A percentile compares a stretch with the other conserved stretches of the same genome.
These are phyloP conservation scores for Athelia sp. DNA, from an alignment of 1,284 basidiomycete species.

Conservation along the genomic window DNA sequence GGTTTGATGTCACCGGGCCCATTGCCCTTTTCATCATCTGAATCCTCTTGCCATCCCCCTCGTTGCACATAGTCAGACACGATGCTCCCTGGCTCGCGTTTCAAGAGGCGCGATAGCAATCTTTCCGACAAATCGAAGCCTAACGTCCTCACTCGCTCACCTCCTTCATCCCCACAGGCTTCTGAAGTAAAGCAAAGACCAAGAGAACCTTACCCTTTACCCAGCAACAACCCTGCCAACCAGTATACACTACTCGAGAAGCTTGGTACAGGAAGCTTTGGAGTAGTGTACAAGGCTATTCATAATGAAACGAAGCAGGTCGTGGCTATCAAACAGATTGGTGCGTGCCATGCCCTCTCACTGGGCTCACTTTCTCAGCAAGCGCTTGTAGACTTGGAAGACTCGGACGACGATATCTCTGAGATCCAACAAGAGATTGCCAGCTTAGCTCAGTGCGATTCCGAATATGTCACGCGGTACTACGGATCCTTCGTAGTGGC, in stretches of 20 bases:
- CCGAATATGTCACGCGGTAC: slow-evolving; percentile 93
- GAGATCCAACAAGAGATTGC: slow-evolving; percentile 99
- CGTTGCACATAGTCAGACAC: neutral
- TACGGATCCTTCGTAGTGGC: slow-evolving; percentile 96
- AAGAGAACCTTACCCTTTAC: slow-evolving; percentile 63
- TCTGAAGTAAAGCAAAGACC: slow-evolving; percentile 31
- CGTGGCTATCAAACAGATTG: slow-evolving; percentile 98
- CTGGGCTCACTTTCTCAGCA: slow-evolving; percentile 1
- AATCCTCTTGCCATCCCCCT: neutral
- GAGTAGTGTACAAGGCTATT: slow-evolving; percentile 94
- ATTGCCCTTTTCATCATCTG: neutral
- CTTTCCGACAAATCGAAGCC: slow-evolving; percentile 36
- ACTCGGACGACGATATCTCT: slow-evolving; percentile 91
- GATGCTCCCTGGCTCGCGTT: slow-evolving; percentile 41
- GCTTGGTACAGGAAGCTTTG: slow-evolving; percentile 96
- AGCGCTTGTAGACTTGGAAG: slow-evolving; percentile 62
- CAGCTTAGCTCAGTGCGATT: slow-evolving; percentile 92
- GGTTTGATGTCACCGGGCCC: neutral
- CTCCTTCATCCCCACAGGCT: slow-evolving; percentile 42
- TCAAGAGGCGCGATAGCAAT: slow-evolving; percentile 38
- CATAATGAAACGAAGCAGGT: slow-evolving; percentile 92
- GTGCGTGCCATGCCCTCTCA: slow-evolving; percentile 35
- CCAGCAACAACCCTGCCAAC: slow-evolving; percentile 74
- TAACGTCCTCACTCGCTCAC: slow-evolving; percentile 38
- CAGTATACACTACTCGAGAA: slow-evolving; percentile 94